Percentiles rank a stretch among this genome's conserved stretches.
Evolutionary conservation across 345 rosid species (phyloP).

Genomic region (Arabidopsis thaliana): DNA sequence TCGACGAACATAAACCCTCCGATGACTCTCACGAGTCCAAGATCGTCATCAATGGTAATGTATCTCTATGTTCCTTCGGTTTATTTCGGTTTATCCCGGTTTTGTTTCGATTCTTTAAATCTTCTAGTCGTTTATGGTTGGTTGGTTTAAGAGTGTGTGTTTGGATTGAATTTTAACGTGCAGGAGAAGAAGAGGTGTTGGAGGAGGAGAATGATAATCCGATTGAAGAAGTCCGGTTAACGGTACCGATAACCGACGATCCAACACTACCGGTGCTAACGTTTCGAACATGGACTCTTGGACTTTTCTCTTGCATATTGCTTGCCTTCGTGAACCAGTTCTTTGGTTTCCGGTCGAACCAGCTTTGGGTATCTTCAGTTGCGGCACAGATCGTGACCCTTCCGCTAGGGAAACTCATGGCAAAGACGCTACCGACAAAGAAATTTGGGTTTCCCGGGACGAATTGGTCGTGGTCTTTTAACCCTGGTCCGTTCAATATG

Average conservation of each 20-base stretch:
- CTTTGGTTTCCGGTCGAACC: conserved; percentile 56
- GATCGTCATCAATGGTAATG: conserved; percentile 35
- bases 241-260: conserved; percentile 60
- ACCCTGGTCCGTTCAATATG: conserved; percentile 60
- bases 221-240: conserved; percentile 64
- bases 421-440: conserved; percentile 53
- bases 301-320: conserved; percentile 49
- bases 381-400: conserved; percentile 57
- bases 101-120: background rate
- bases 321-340: conserved; percentile 65
- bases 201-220: conserved; percentile 57
- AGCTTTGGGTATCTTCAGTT: conserved; percentile 45
- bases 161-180: conserved; percentile 2
- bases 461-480: conserved; percentile 51
- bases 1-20: conserved; percentile 32
- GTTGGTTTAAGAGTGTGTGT: background rate
- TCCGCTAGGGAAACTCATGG: conserved; percentile 59
- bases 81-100: conserved; percentile 15
- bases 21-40: conserved; percentile 40
- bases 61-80: background rate
- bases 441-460: conserved; percentile 46
- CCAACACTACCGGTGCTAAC: conserved; percentile 54
- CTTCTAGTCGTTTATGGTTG: background rate
- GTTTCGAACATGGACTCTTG: conserved; percentile 66
- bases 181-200: conserved; percentile 39